Conservation (phyloP, 129 eudicot genomes). For the Erigeron canadensis region DNA sequence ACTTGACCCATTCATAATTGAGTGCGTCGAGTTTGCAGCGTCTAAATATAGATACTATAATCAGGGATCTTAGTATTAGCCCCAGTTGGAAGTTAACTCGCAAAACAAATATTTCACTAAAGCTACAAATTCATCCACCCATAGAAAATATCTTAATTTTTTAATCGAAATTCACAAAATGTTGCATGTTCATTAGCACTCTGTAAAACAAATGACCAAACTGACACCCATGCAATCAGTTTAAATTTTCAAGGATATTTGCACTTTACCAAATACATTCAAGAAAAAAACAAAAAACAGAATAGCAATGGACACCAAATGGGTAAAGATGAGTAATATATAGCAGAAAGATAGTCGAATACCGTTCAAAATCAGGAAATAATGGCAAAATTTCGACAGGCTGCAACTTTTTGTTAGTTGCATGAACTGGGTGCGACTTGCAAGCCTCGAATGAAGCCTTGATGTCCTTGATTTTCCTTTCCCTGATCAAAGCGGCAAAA, state of each 20-base stretch:
- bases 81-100: background rate
- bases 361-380: constrained; percentile 90
- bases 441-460: constrained; percentile 88
- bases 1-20: background rate
- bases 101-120: background rate
- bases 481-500: constrained; percentile 45
- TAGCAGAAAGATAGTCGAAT: constrained; percentile 4
- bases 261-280: background rate
- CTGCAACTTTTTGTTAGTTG: constrained; percentile 60
- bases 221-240: background rate
- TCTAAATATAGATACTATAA: background rate
- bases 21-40: background rate
- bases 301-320: background rate
- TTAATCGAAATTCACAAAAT: background rate
- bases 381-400: constrained; percentile 81
- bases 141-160: background rate
- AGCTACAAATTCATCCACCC: background rate
- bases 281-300: background rate
- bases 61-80: background rate
- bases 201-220: background rate
- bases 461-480: constrained; percentile 75
- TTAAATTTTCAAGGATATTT: background rate
- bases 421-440: constrained; percentile 81
- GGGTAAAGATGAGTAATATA: background rate
- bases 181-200: background rate